Evolutionary conservation across 192 early-diverging fungal species (phyloP).

Genomic region (Cladochytrium replicatum): DNA sequence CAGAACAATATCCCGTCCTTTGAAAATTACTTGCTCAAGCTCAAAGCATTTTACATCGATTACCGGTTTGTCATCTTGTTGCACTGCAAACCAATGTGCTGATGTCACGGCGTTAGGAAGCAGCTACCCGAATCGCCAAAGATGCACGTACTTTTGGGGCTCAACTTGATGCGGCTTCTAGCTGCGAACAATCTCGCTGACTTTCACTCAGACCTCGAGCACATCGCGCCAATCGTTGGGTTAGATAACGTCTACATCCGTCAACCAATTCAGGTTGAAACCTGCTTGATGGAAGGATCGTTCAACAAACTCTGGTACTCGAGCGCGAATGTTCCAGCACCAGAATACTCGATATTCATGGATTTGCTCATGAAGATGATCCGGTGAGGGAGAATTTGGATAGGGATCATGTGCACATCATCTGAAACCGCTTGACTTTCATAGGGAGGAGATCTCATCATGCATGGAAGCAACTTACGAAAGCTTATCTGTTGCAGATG

Average conservation of each 20-base stretch:
- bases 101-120: conserved; percentile 6
- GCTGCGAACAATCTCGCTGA: conserved; percentile 77
- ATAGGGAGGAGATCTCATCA: conserved; percentile 72
- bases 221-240: no score
- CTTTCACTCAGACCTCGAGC: conserved; percentile 76
- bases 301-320: conserved; percentile 84
- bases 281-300: conserved; percentile 82
- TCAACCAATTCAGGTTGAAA: conserved; percentile 74
- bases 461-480: conserved; percentile 78
- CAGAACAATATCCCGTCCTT: conserved; percentile 73
- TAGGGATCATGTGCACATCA: conserved; percentile 1
- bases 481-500: conserved; percentile 63
- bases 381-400: conserved; percentile 28
- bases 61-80: conserved; percentile 28
- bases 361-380: conserved; percentile 77
- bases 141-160: conserved; percentile 73
- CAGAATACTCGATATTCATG: conserved; percentile 74
- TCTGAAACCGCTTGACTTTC: conserved; percentile 1
- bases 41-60: conserved; percentile 67
- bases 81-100: neutral
- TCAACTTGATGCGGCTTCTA: conserved; percentile 71
- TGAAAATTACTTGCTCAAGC: conserved; percentile 75
- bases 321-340: conserved; percentile 62
- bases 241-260: conserved; percentile 64
- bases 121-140: conserved; percentile 52